Base-by-base conservation (phyloP, 768 basidiomycete species). In the Gloeophyllum trabeum region DNA sequence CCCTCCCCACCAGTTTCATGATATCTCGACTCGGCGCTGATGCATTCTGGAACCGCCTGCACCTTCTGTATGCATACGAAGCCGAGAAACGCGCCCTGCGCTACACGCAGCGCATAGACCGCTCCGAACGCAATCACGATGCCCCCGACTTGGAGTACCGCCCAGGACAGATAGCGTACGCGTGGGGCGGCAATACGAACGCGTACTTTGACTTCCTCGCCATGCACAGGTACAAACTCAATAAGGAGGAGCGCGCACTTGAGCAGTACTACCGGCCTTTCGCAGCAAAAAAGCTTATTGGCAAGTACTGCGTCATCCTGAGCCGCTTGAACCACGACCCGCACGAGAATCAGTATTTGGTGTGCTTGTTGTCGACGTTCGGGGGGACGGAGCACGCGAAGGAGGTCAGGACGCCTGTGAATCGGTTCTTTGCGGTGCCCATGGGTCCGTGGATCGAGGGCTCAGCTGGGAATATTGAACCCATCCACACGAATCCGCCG, bases 301-400 rank as follows among this genome's bases (percentile, higher is more conserved):
- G 45, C 16, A 46, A 46, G 30, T 46, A 46, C 24, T 67, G 65
- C 41, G 43, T 67, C n/a, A 54, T 67, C 39, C 54, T 65, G 20
- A 46, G 52, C 23, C 59, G 56, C 24, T 49, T 62, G 13, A n/a
- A n/a, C n/a, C n/a, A n/a, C n/a, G n/a, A n/a, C n/a, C n/a, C n/a
- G n/a, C 46, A 46, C 18, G 49, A 44, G 7, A 50, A 55, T 12
- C 38, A 39, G 35, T 64, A 66, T 42, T 51, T 64, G 34, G 58
- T 66, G 39, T 67, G 62, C 43, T 56, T 58, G 35, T 46, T 65
- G 44, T 58, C 62, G 21, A 61, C 65, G 18, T 64, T 60, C 34
- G 58, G 60, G 4, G 46, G 54, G 4, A 55, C 55, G 4, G 55
- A 45, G 30, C 43, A 42, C 34, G 49, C 48, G 21, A 42, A 51